Base-by-base conservation (phyloP, 2,329 filamentous ascomycete genomes). In the Aspergillus novofumigatus region DNA sequence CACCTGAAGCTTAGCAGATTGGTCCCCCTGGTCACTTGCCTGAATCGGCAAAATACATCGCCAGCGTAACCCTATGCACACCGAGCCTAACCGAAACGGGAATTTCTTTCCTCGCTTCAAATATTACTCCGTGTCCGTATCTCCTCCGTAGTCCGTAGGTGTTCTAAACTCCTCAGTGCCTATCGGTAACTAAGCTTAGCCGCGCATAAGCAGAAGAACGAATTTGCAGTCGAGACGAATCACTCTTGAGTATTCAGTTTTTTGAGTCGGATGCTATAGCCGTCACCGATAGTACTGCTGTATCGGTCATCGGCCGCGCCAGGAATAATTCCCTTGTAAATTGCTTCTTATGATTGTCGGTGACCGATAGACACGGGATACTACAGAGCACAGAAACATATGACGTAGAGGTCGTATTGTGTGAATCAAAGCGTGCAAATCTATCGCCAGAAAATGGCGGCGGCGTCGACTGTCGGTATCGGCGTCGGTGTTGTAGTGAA, bases 381-480 rank as follows among this genome's bases (percentile, higher is more conserved):
- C 32, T 35, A 35, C 32, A 17, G 32, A 35, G 32, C 17, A 7
- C 14, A 35, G 32, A 17, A n/a, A 38, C 32, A 47, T 57, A 55
- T 26, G 49, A 56, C 49, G 49, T 14, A 17, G 57, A 14, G 25
- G 53, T 41, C 58, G 56, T 23, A 21, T 44, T 23, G 4, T 23
- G 8, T 21, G 10, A 20, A 23, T 45, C n/a, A 20, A 45, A 23
- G 17, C 20, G 42, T 45, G 42, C n/a, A 48, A 53, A 61, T 41
- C 25, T 51, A 63, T 54, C 62, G 52, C 41, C 63, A 63, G 47
- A 61, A 55, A 26, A 61, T 63, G 42, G 57, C 60, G 52, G 28
- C 28, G 10, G 28, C 28, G 10, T 29, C 9, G 8, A 29, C n/a
- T 1, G 28, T 29, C 28, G 28, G 28, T 29, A 11, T 29, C 28